These are phyloP conservation scores for Alliaria petiolata DNA, from an alignment of 345 rosid genomes.

Conservation along the genomic window DNA sequence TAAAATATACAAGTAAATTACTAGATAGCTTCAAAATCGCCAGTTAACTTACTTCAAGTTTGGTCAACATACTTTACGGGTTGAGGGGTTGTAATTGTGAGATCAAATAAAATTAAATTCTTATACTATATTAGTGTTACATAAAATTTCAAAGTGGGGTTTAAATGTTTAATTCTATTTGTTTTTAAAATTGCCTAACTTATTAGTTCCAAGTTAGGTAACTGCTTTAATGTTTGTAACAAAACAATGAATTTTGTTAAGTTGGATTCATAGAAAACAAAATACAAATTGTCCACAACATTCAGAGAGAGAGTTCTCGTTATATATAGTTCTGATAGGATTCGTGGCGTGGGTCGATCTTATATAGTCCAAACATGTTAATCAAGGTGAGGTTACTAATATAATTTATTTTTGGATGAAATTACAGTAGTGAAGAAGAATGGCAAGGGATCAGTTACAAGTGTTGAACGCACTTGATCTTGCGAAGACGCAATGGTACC, in stretches of 20 bases:
- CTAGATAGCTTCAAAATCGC: background rate
- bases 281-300: background rate
- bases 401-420: background rate
- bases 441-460: slow-evolving; percentile 47
- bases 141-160: background rate
- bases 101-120: background rate
- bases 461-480: slow-evolving; percentile 49
- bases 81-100: background rate
- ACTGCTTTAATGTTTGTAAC: slow-evolving; percentile 1
- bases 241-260: background rate
- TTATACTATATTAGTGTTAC: background rate
- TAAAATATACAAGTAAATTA: background rate
- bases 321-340: background rate
- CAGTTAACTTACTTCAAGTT: background rate
- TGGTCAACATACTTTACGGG: background rate
- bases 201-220: slow-evolving; percentile 6
- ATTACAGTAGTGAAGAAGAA: slow-evolving; percentile 22
- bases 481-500: slow-evolving; percentile 38
- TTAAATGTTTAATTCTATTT: slow-evolving; percentile 1
- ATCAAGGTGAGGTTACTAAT: background rate
- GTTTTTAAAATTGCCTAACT: slow-evolving; percentile 10
- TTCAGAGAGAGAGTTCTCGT: too few species aligned
- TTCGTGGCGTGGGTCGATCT: background rate
- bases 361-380: background rate
- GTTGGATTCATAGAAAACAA: too few species aligned